These are phyloP conservation scores for Epichloe typhina DNA, from an alignment of 2,329 filamentous ascomycete genomes.

Conservation along the genomic window DNA sequence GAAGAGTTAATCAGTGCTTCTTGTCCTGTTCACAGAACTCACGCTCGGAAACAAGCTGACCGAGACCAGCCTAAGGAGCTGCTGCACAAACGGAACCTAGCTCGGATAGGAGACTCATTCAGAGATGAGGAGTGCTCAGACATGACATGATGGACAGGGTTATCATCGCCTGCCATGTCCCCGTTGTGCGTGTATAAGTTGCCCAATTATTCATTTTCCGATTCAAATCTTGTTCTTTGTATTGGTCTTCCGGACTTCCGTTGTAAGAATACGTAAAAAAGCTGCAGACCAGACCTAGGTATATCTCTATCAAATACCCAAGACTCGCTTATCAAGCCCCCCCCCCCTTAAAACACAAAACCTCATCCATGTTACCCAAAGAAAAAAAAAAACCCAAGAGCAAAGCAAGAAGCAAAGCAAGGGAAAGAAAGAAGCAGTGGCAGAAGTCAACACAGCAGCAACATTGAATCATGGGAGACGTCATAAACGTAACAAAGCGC, in stretches of 20 bases:
- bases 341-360: background rate
- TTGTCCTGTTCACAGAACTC: too few species aligned
- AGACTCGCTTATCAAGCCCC: background rate
- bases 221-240: background rate
- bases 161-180: too few species aligned
- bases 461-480: background rate
- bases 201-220: background rate
- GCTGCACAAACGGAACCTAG: too few species aligned
- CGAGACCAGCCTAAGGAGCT: too few species aligned
- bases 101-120: too few species aligned
- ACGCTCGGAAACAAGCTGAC: too few species aligned
- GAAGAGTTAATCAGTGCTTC: too few species aligned
- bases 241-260: background rate
- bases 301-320: slow-evolving; percentile 4
- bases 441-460: background rate
- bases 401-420: background rate
- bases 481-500: too few species aligned
- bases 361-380: background rate
- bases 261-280: background rate
- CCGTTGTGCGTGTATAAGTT: too few species aligned
- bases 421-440: background rate
- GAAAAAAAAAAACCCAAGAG: background rate
- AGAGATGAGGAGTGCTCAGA: too few species aligned
- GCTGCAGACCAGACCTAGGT: background rate
- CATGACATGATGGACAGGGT: too few species aligned